These are phyloP conservation scores for Trifolium repens DNA, from an alignment of 306 rosid genomes.

Conservation along the genomic window DNA sequence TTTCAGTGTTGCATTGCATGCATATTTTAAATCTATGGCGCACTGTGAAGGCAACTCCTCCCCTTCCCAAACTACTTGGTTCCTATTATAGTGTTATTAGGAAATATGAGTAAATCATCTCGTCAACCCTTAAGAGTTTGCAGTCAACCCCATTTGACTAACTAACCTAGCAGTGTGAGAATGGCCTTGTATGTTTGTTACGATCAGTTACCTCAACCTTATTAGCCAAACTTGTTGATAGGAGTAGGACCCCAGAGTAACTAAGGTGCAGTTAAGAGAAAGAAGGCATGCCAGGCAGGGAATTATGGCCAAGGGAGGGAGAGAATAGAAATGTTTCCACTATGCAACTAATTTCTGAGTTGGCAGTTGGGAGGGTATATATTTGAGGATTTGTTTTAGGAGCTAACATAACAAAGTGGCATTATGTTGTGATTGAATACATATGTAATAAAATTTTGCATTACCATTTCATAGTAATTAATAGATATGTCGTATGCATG, in stretches of 20 bases:
- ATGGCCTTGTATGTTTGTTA: slow-evolving; percentile 4
- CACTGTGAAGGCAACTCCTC: not conserved
- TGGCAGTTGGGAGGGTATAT: not conserved
- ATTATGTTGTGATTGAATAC: not conserved
- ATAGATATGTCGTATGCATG: not conserved
- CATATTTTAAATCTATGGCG: slow-evolving; percentile 22
- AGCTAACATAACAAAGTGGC: not conserved
- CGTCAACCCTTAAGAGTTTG: slow-evolving; percentile 11
- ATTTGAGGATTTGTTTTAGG: not conserved
- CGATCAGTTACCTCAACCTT: not conserved
- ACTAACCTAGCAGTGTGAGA: not conserved
- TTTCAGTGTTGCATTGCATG: slow-evolving; percentile 28
- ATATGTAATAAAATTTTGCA: not conserved
- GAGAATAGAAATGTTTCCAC: not conserved
- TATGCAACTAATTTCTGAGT: not conserved
- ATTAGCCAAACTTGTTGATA: not conserved
- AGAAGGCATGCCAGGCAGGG: not conserved
- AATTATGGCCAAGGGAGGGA: not conserved
- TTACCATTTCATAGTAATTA: not conserved
- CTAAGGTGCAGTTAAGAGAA: not conserved
- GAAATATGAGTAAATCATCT: not conserved
- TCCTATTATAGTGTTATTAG: not conserved
- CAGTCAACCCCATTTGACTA: slow-evolving; percentile 1
- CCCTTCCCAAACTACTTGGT: slow-evolving; percentile 14
- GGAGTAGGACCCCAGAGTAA: not conserved